Conservation (phyloP, 768 basidiomycete species). For the Xanthoconium stramineum region DNA sequence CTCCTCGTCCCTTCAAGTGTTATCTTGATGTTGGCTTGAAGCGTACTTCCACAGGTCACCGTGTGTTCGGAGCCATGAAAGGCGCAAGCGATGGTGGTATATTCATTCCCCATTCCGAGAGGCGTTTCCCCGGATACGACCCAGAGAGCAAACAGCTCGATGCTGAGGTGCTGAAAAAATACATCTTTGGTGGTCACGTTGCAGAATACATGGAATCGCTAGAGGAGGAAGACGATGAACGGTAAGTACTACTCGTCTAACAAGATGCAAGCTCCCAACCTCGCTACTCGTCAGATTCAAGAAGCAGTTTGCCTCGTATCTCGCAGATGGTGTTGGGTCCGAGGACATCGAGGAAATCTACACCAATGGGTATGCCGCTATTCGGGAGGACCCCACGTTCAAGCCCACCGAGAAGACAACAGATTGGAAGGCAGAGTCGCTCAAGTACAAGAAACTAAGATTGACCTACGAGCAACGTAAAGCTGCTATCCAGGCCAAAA, state of each 20-base stretch:
- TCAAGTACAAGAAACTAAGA: slow-evolving; percentile 65
- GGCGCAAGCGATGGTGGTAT: slow-evolving; percentile 97
- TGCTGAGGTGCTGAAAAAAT: slow-evolving; percentile 92
- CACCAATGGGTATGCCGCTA: slow-evolving; percentile 88
- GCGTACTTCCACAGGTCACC: slow-evolving; percentile 95
- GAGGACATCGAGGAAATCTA: slow-evolving; percentile 98
- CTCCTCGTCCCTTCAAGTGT: slow-evolving; percentile 97
- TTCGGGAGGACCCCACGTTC: slow-evolving; percentile 92
- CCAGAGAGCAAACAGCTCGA: slow-evolving; percentile 90
- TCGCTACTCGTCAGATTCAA: slow-evolving; percentile 65
- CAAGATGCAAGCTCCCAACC: slow-evolving; percentile 1
- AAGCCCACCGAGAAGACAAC: slow-evolving; percentile 83
- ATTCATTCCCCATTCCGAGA: slow-evolving; percentile 96
- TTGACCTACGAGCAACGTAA: slow-evolving; percentile 78
- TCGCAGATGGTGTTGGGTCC: slow-evolving; percentile 91
- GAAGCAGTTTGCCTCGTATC: slow-evolving; percentile 94
- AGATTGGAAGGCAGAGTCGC: slow-evolving; percentile 87
- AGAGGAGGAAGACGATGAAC: slow-evolving; percentile 99
- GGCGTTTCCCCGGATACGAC: slow-evolving; percentile 98
- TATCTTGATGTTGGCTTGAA: slow-evolving; percentile 98
- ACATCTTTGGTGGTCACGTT: slow-evolving; percentile 96
- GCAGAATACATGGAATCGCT: slow-evolving; percentile 99
- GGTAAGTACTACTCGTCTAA: slow-evolving; percentile 42
- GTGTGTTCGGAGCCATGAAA: slow-evolving; percentile 98
- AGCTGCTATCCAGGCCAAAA: slow-evolving; percentile 80